These are phyloP conservation scores for Naematelia aurantialba DNA, from an alignment of 768 basidiomycete species.

Conservation along the genomic window DNA sequence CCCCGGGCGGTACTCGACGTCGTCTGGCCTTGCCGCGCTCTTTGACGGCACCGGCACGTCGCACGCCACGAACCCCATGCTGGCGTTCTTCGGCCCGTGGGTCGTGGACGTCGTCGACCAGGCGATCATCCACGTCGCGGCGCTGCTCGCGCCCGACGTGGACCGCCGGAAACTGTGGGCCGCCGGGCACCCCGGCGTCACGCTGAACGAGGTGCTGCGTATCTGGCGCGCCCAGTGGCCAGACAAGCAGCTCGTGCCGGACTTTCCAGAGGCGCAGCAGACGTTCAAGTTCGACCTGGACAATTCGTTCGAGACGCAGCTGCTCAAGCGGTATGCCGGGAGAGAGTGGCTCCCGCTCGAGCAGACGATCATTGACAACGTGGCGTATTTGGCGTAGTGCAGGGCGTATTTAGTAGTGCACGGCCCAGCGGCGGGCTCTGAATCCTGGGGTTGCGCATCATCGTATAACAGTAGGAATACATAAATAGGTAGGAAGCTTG, in stretches of 20 bases:
- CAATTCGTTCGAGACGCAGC: not conserved
- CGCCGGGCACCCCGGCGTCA: slow-evolving; percentile 5
- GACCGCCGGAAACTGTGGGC: slow-evolving; percentile 5
- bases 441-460: no score
- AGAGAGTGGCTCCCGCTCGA: slow-evolving; percentile 7
- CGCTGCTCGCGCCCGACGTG: slow-evolving; percentile 2
- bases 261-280: not conserved
- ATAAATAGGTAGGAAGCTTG: no score
- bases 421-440: no score
- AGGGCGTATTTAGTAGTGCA: not conserved
- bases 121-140: slow-evolving; percentile 13
- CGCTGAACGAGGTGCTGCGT: slow-evolving; percentile 10
- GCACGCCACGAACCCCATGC: not conserved
- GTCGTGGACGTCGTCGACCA: slow-evolving; percentile 11
- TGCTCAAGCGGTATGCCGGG: slow-evolving; percentile 3
- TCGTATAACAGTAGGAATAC: no score
- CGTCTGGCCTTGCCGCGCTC: not conserved
- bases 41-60: slow-evolving; percentile 11
- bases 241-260: not conserved
- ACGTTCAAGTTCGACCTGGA: slow-evolving; percentile 6
- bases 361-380: slow-evolving; percentile 1
- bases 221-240: slow-evolving; percentile 9
- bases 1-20: slow-evolving; percentile 6
- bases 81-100: slow-evolving; percentile 1
- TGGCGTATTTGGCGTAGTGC: not conserved